Percentiles rank a stretch among this genome's conserved stretches.
phyloP scores from a whole-genome alignment of 1,284 basidiomycete genomes.

The Pterulicium gracile region DNA sequence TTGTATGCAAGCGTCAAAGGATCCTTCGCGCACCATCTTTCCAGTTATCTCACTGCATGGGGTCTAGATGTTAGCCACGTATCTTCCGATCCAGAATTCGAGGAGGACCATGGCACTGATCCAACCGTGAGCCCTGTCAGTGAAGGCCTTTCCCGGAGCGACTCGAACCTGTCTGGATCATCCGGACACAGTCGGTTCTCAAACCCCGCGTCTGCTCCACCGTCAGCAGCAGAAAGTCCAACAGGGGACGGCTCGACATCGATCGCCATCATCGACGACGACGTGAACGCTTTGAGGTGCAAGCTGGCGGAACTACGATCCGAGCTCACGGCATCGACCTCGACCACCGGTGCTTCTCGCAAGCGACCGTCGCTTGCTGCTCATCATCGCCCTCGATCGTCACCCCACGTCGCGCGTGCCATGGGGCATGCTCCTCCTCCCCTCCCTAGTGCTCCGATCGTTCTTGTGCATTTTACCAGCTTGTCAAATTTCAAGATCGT shows the following conservation, averaged over 20 bases:
- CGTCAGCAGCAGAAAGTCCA: slow-evolving; percentile 10
- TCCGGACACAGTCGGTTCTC: not conserved
- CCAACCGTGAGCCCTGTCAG: slow-evolving; percentile 10
- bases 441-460: slow-evolving; percentile 22
- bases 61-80: slow-evolving; percentile 86
- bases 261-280: slow-evolving; percentile 86
- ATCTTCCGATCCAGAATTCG: slow-evolving; percentile 42
- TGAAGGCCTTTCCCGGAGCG: not conserved
- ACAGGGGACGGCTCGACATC: slow-evolving; percentile 21
- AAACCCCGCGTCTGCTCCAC: not conserved
- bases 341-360: slow-evolving; percentile 28
- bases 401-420: slow-evolving; percentile 58
- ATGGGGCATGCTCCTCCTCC: slow-evolving; percentile 25
- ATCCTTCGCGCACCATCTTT: slow-evolving; percentile 83
- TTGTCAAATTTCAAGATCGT: slow-evolving; percentile 80
- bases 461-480: slow-evolving; percentile 86
- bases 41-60: slow-evolving; percentile 88
- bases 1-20: slow-evolving; percentile 77
- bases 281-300: slow-evolving; percentile 64
- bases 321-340: slow-evolving; percentile 38
- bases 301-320: slow-evolving; percentile 55
- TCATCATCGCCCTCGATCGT: slow-evolving; percentile 66
- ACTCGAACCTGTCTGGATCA: not conserved
- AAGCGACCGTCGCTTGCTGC: slow-evolving; percentile 70
- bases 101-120: slow-evolving; percentile 23